Base-by-base conservation (phyloP, 1,139 yeast genomes). In the Debaryomycetaceae sp. region DNA sequence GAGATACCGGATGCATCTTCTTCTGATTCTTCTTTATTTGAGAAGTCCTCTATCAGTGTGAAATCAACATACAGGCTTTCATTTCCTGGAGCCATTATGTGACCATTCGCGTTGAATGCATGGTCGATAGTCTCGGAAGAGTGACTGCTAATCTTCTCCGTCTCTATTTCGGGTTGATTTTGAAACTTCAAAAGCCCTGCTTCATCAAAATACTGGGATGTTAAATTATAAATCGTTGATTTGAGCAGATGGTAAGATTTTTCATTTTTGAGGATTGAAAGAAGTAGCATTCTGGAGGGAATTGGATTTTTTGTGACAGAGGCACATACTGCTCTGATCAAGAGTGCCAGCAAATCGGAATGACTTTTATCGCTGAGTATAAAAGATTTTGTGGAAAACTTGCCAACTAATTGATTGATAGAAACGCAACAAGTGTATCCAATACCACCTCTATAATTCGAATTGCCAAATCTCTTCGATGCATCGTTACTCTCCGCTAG, bases 351-450 rank as follows among this genome's bases (percentile, higher is more conserved):
- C 35, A 81, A 59, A 50, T 83, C 86, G 17, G 83, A 63, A 56
- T 85, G 79, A 46, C 67, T 58, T n/a, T 75, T 62, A 40, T 66
- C 66, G 8, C 72, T 78, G 9, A 68, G 55, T 36, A 83, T 56
- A 48, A 76, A 75, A 1, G 61, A 53, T 23, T 68, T 61, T 6
- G 70, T 56, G 0, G 85, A 71, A 42, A 80, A 68, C 41, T 68
- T 69, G 2, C 59, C 53, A 13, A 87, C 59, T 31, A 87, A 60
- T 50, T 83, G 85, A 23, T 81, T 66, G 17, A 90, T 53, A 3
- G 81, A 59, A 8, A 77, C 70, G 24, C 87, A 74, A 0, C 91
- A 78, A 13, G 75, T 70, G 51, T 85, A 85, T 7, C 90, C 81
- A 22, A 85, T 51, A 0, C 83, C 83, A 2, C 78, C 75, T 5